These are phyloP conservation scores for Sextonia rubra DNA, from an alignment of 164 flowering plant species.

Conservation along the genomic window DNA sequence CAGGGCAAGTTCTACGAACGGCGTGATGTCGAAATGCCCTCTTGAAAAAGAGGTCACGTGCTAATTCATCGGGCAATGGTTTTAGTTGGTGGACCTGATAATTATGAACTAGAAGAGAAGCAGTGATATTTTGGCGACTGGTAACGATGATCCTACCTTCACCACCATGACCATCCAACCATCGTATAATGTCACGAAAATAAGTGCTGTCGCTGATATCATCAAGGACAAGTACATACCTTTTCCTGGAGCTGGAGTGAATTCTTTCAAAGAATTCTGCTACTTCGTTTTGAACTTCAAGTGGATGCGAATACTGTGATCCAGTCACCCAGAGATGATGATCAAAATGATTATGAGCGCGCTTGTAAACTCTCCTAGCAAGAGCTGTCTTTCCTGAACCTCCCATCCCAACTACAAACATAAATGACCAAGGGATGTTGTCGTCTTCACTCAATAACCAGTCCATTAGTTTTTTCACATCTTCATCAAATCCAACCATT, in stretches of 20 bases:
- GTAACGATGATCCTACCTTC: background rate
- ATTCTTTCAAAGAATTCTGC: too few species aligned
- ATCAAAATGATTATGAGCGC: background rate
- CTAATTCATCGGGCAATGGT: background rate
- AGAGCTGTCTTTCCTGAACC: background rate
- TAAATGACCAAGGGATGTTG: background rate
- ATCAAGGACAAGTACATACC: background rate
- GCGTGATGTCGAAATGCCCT: background rate
- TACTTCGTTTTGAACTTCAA: too few species aligned
- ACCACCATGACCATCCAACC: background rate
- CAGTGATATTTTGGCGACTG: background rate
- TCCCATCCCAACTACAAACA: background rate
- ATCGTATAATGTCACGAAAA: too few species aligned
- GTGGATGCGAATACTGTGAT: background rate
- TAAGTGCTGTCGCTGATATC: background rate
- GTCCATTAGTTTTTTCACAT: background rate
- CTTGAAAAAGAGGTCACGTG: background rate
- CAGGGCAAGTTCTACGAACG: background rate
- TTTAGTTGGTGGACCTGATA: background rate
- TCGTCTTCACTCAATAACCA: background rate
- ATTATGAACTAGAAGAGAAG: background rate
- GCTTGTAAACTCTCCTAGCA: background rate
- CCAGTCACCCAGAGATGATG: background rate
- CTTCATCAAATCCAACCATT: background rate
- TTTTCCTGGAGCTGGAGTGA: background rate